Evolutionary conservation across 139 green algal species (phyloP).

Genomic region (Gonium pectorale): DNA sequence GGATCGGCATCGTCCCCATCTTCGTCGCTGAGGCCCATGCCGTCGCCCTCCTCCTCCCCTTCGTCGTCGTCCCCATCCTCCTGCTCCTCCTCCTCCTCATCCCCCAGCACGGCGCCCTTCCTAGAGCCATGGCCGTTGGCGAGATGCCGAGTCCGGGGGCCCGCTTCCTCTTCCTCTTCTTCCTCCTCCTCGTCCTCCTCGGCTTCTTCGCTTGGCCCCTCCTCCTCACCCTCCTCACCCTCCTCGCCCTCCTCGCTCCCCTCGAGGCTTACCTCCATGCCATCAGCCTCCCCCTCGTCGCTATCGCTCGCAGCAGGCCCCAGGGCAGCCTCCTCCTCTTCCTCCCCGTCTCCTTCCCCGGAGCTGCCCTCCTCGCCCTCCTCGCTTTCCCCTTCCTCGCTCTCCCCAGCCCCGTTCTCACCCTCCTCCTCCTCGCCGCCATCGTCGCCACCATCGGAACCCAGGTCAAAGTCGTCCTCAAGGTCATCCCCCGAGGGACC

Average conservation of each 20-base stretch:
- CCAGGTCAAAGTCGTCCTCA: conserved; percentile 38
- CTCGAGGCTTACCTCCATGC: no score
- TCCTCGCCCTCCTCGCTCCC: no score
- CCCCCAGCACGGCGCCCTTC: no score
- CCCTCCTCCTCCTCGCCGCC: conserved; percentile 29
- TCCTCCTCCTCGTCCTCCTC: conserved; percentile 25
- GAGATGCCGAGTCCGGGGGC: no score
- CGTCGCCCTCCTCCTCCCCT: not conserved
- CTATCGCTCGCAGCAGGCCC: no score
- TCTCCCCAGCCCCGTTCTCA: not conserved
- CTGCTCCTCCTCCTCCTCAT: conserved; percentile 25
- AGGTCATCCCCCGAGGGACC: conserved; percentile 4
- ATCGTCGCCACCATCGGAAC: not conserved
- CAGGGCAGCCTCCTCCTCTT: not conserved
- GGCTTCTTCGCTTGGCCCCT: no score
- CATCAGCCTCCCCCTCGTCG: no score
- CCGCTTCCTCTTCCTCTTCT: conserved; percentile 16
- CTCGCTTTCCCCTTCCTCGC: conserved; percentile 35
- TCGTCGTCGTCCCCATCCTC: conserved; percentile 13
- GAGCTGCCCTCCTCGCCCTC: conserved; percentile 10
- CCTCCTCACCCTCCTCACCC: no score
- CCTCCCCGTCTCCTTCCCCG: conserved; percentile 13
- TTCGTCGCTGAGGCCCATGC: not conserved
- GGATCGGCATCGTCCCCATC: conserved; percentile 1
- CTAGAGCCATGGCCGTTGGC: no score